Conservation (phyloP, 306 rosid genomes). For the Quercus rubra region DNA sequence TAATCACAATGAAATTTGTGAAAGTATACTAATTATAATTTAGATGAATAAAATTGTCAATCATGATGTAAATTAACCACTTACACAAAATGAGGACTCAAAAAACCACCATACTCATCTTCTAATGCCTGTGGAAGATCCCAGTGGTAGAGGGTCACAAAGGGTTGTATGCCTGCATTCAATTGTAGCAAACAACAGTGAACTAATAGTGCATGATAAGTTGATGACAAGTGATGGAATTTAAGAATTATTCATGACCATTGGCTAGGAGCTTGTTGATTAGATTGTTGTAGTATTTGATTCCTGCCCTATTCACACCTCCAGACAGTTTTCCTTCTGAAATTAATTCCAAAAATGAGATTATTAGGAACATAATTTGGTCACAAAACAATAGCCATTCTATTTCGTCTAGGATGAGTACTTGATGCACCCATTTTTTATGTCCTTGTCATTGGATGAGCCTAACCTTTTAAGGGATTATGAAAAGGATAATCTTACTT, state of each 20-base stretch:
- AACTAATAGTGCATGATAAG: too few species aligned
- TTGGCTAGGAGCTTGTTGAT: constrained; percentile 29
- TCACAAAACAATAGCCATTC: too few species aligned
- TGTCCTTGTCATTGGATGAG: too few species aligned
- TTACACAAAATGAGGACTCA: constrained; percentile 42
- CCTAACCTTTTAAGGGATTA: too few species aligned
- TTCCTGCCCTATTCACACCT: constrained; percentile 30
- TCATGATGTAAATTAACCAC: background rate
- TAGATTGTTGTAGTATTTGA: constrained; percentile 35
- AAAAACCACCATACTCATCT: constrained; percentile 53
- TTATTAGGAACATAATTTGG: too few species aligned
- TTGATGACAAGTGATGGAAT: too few species aligned
- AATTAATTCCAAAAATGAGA: background rate
- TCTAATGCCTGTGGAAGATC: constrained; percentile 58
- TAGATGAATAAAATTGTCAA: too few species aligned
- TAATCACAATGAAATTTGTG: too few species aligned
- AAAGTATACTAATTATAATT: background rate
- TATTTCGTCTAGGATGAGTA: too few species aligned
- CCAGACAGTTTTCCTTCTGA: constrained; percentile 32
- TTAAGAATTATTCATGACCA: constrained; percentile 11
- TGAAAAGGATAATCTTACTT: background rate
- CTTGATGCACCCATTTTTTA: too few species aligned
- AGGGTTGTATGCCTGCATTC: constrained; percentile 41
- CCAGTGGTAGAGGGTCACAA: constrained; percentile 63
- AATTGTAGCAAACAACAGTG: too few species aligned